Conservation (phyloP, 1,284 basidiomycete species). For the Neolentinus lepideus region DNA sequence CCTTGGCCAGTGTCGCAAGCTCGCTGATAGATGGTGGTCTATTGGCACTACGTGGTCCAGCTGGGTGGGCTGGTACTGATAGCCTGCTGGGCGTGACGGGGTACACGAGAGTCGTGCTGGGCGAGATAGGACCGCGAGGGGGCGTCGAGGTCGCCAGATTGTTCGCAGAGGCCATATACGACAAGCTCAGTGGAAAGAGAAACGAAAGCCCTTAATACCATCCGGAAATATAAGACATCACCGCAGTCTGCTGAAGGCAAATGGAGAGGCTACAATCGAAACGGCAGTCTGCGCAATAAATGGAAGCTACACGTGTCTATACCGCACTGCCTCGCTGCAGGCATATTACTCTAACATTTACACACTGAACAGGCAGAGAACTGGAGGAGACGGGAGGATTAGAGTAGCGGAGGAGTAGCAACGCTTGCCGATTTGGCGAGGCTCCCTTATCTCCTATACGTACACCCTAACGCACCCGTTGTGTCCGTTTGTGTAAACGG, state of each 20-base stretch:
- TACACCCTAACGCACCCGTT: no score
- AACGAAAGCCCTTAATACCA: no score
- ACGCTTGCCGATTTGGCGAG: constrained; percentile 28
- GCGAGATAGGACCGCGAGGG: not conserved
- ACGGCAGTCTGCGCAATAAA: not conserved
- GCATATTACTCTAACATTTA: not conserved
- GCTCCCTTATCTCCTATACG: not conserved
- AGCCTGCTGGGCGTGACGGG: not conserved
- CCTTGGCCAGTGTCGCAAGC: constrained; percentile 41
- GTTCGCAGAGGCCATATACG: no score
- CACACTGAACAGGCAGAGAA: not conserved
- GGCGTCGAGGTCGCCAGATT: not conserved
- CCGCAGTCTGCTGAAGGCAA: no score
- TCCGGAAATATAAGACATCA: no score
- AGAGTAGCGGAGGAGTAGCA: constrained; percentile 71
- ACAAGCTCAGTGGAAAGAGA: no score
- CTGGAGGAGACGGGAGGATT: constrained; percentile 5
- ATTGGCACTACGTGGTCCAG: not conserved
- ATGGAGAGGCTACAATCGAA: no score
- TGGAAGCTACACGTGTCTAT: not conserved
- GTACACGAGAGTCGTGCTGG: not conserved
- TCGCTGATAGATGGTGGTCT: constrained; percentile 47
- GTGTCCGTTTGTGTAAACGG: not conserved
- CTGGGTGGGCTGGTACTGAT: not conserved
- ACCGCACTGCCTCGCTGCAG: not conserved